These are phyloP conservation scores for Phaseolus coccineus DNA, from an alignment of 331 rosid genomes.

Conservation along the genomic window DNA sequence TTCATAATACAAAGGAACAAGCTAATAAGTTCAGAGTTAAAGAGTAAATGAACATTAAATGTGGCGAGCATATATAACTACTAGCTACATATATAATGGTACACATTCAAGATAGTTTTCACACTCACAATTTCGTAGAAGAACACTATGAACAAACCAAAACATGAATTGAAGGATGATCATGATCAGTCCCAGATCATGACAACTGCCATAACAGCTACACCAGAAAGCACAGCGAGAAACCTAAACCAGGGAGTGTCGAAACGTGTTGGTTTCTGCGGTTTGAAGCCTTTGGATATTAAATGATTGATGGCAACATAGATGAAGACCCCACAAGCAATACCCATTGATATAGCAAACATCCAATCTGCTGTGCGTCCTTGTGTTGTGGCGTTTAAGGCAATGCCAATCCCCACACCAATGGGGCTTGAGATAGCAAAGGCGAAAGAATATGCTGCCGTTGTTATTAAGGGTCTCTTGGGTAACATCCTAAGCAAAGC, in stretches of 20 bases:
- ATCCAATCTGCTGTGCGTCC: conserved; percentile 74
- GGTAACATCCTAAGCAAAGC: conserved; percentile 80
- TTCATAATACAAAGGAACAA: not conserved
- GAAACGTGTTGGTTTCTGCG: conserved; percentile 43
- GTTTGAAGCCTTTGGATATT: conserved; percentile 73
- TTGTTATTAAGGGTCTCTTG: conserved; percentile 64
- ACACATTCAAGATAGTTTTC: not conserved
- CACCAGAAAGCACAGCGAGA: conserved; percentile 73
- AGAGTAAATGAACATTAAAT: not conserved
- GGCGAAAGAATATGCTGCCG: conserved; percentile 67
- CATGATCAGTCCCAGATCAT: conserved; percentile 74
- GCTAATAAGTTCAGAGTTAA: not conserved
- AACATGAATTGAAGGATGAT: not conserved
- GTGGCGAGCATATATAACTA: not conserved
- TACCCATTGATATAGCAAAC: conserved; percentile 75
- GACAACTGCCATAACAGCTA: conserved; percentile 69
- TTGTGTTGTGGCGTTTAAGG: conserved; percentile 75
- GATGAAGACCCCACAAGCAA: conserved; percentile 81
- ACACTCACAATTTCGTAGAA: not conserved
- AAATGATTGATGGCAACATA: conserved; percentile 89
- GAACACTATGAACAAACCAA: not conserved
- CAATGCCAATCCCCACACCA: conserved; percentile 83
- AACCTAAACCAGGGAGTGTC: conserved; percentile 70
- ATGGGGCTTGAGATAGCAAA: conserved; percentile 80
- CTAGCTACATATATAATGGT: not conserved